Evolutionary conservation across 306 rosid genomes (phyloP), one percentile per base, ranked within the genome.

Genomic region (Quercus alba): DNA sequence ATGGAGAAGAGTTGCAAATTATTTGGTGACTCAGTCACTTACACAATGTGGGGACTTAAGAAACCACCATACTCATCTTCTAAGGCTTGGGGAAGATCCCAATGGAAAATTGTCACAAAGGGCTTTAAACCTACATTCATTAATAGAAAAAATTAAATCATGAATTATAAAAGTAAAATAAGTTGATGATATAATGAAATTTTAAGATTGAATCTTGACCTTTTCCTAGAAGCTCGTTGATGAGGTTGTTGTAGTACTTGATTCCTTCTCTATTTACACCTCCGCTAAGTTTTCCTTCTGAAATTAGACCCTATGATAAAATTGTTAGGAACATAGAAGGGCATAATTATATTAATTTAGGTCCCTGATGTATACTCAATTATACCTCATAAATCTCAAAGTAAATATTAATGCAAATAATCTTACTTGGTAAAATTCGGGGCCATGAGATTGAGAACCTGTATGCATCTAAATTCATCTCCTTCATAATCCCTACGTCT

Each of bases 401-500:
- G 12, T 41, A 41, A 41, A 19, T 0, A 26, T 17, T 17, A 1
- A 13, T 73, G 20, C 26, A 64, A 5, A 55, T 2, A 28, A 28
- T 62, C 87, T 81, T 88, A 91, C 97, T 85, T 73, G 97, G 92
- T 8, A 91, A 56, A 13, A 91, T 33, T 88, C 97, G 84, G 3
- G 97, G 70, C 97, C 97, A 91, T 4, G 97, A 81, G 54, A 93
- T 85, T 14, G 97, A 91, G 68, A 93, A 85, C 76, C 97, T 83
- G 19, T 87, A 91, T 6, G 94, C 89, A 87, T 91, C 94, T 63
- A 84, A 63, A 6, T 83, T 81, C 84, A 93, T 83, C 1, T 87
- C 74, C 80, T 93, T 93, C 86, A 89, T 80, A 4, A 89, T 81
- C 31, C 70, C 69, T 77, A 87, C 88, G 80, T 93, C 97, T 84